Evolutionary conservation across 306 rosid species (phyloP), one percentile per base, ranked within the genome.

Genomic region (Cyclanthera cordifolia): DNA sequence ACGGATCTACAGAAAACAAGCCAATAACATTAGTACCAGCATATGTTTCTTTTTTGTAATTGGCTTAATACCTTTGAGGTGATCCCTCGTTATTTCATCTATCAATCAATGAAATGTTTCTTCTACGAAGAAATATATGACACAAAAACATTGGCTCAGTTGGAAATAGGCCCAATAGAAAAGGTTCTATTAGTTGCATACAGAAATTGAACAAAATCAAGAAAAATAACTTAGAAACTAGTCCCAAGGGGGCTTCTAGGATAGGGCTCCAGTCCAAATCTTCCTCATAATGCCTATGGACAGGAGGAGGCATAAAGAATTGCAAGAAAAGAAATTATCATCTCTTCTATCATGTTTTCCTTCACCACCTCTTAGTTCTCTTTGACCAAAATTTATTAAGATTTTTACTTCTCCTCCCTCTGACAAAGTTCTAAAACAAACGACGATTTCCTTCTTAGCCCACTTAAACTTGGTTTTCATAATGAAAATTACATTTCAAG

Each of bases 1-100:
- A 43, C 96, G 99, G 41, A 93, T 90, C 99, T 93, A 72, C 69
- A 70, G 60, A 80, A 69, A 81, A 50, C 67, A 76, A 75, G 58
- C 58, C 61, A 54, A 78, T 53, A 57, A 70, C 32, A 58, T 73
- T 51, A 70, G 70, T 37, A 45, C 3, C 1, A 47, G 13, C n/a
- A n/a, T n/a, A n/a, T n/a, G n/a, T n/a, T n/a, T n/a, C n/a, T n/a
- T n/a, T n/a, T n/a, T n/a, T n/a, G n/a, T n/a, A n/a, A n/a, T n/a
- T n/a, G n/a, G n/a, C n/a, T n/a, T n/a, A n/a, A n/a, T n/a, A n/a
- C n/a, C n/a, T n/a, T n/a, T n/a, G n/a, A n/a, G n/a, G n/a, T n/a
- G n/a, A n/a, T n/a, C n/a, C n/a, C n/a, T n/a, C n/a, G n/a, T n/a
- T n/a, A n/a, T n/a, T n/a, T n/a, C n/a, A n/a, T n/a, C n/a, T n/a